Evolutionary conservation across 805 yeast species (phyloP), one percentile per base, ranked within the genome.

Genomic region (Pichia sporocuriosa): DNA sequence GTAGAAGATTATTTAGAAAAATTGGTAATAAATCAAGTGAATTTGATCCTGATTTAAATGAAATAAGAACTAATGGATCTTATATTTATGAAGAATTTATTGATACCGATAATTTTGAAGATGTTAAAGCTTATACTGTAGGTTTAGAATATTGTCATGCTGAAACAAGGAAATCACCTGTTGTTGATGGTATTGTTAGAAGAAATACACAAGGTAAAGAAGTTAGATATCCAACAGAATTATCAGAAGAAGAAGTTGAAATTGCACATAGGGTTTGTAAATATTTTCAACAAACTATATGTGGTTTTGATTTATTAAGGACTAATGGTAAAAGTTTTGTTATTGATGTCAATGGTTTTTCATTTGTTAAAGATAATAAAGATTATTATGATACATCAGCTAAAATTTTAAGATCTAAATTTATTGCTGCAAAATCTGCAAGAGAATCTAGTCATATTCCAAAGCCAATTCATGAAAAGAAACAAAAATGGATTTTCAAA

Each of bases 21-120:
- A 95, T 93, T 46, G 98, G 97, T 46, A 93, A 93, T 67, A 93
- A 93, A 64, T 84, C 95, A 0, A 86, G 96, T 22, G 98, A 93
- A 59, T 93, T 84, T 62, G 99, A 93, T 63, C 89, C 96, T 1
- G 72, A 75, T 3, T 69, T 93, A 44, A 60, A 66, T 9, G 54
- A 58, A 38, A 95, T 96, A 32, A 75, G 99, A 56, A 83, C 93
- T 0, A 82, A 81, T 35, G 98, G 98, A 3, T 85, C 96, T 0
- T 93, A 74, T 59, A 79, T 93, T 40, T 93, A 93, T 62, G 98
- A 93, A 63, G 73, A 84, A 62, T 93, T 93, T 54, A 88, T 93
- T 90, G 97, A 93, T 59, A 90, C 98, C 2, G 97, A 93, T 61
- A 93, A 93, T 59, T 89, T 88, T 56, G 98, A 93, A 65, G 99